Base-by-base conservation (phyloP, 208 protist genomes). In the Leptomonas pyrrhocoris region DNA sequence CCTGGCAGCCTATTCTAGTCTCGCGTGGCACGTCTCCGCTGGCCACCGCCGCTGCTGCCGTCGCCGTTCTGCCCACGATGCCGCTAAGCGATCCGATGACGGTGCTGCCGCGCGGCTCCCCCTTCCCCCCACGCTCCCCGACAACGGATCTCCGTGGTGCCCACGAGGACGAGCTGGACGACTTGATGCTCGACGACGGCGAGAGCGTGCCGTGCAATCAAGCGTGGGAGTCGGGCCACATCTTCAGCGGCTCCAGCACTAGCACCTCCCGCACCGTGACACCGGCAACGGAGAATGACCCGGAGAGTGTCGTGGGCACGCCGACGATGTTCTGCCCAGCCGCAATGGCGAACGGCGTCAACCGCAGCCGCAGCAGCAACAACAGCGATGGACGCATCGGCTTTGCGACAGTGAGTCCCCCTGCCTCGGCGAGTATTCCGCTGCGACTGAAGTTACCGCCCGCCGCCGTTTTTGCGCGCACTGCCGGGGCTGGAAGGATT, bases 1-100 rank as follows among this genome's bases (percentile, higher is more conserved):
- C 74, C 15, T 79, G 74, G 66, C 74, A 79, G 54, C 74, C 74
- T 3, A 57, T 79, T 21, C 46, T 65, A 16, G 67, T 54, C 18
- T 19, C 65, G 19, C n/a, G 8, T 9, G 31, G 51, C 40, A 1
- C 18, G 25, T 3, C 42, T 55, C 50, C 31, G 40, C 28, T 42
- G 19, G 30, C 15, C 23, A 42, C 28, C 13, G 56, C 57, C 27
- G 58, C 49, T 15, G 36, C 31, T 6, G 27, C 19, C 30, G 57
- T 38, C 25, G 15, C 9, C 19, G 25, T 51, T 18, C 64, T 21
- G 21, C 11, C 38, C 7, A 18, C 9, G 1, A 21, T 7, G 18
- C 3, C 34, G 3, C 34, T 9, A 38, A 9, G 7, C 3, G 48
- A 2, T 4, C 36, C 28, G 12, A 16, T 31, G 18, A 19, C 60